These are phyloP conservation scores for Musa acuminata DNA, from an alignment of 176 grass and related monocot genomes.

Conservation along the genomic window DNA sequence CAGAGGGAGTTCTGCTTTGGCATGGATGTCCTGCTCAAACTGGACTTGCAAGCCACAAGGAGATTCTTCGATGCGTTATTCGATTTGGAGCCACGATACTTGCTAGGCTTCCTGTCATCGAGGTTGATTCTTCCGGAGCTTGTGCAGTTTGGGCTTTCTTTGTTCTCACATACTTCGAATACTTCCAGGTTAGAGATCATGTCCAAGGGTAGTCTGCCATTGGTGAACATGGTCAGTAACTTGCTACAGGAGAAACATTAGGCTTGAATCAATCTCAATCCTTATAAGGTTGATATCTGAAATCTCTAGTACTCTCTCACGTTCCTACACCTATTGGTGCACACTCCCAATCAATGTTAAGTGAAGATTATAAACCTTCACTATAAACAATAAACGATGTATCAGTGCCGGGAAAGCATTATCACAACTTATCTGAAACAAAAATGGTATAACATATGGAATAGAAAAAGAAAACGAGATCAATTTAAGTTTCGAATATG, in stretches of 20 bases:
- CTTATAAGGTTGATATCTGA: background rate
- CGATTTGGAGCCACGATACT: slow-evolving; percentile 85
- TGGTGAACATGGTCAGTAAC: slow-evolving; percentile 85
- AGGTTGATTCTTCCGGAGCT: slow-evolving; percentile 85
- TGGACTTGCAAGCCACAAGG: slow-evolving; percentile 70
- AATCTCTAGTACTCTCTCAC: background rate
- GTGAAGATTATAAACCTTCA: too few relatives aligned
- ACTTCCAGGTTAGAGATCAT: slow-evolving; percentile 91
- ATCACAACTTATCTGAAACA: too few relatives aligned
- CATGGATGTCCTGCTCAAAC: slow-evolving; percentile 95
- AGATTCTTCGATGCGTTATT: slow-evolving; percentile 88
- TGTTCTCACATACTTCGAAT: slow-evolving; percentile 77
- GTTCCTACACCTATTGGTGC: too few relatives aligned
- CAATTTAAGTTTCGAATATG: too few relatives aligned
- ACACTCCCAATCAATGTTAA: too few relatives aligned
- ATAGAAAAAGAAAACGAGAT: too few relatives aligned
- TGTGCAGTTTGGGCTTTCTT: slow-evolving; percentile 62
- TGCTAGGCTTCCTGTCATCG: slow-evolving; percentile 88
- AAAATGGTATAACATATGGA: too few relatives aligned
- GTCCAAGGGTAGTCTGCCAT: slow-evolving; percentile 79
- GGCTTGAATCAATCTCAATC: background rate
- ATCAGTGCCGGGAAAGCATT: too few relatives aligned
- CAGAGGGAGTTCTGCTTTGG: slow-evolving; percentile 99
- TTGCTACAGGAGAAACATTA: slow-evolving; percentile 58
- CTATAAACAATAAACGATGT: too few relatives aligned